Conservation (phyloP, 805 yeast species). For the Candida stauntonica region DNA sequence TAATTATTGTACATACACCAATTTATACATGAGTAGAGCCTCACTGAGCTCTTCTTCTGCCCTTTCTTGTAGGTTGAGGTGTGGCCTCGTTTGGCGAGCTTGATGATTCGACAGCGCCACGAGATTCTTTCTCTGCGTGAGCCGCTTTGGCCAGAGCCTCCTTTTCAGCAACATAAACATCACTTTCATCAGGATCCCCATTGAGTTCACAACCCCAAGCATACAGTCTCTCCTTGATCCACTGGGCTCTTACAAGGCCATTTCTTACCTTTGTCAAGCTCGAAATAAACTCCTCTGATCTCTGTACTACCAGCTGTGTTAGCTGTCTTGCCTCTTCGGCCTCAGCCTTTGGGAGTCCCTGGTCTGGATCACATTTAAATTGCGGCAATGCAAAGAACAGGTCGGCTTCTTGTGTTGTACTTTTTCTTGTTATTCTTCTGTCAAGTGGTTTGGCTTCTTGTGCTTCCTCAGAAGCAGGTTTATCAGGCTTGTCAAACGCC, state of each 20-base stretch:
- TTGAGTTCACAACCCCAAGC: conserved; percentile 87
- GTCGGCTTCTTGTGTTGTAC: conserved; percentile 37
- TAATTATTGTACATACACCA: too few relatives aligned
- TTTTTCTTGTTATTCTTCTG: conserved; percentile 29
- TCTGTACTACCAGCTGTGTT: conserved; percentile 74
- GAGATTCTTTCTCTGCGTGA: conserved; percentile 18
- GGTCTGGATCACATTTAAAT: conserved; percentile 38
- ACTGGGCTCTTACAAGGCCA: conserved; percentile 74
- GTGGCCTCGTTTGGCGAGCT: conserved; percentile 8
- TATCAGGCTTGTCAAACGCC: conserved; percentile 42
- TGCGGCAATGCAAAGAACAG: conserved; percentile 67
- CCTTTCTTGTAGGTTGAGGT: conserved; percentile 18
- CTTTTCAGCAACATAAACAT: conserved; percentile 31
- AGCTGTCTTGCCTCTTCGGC: conserved; percentile 71
- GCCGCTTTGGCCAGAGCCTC: conserved; percentile 23
- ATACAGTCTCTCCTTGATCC: conserved; percentile 62
- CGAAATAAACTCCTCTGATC: conserved; percentile 81
- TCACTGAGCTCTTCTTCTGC: conserved; percentile 18
- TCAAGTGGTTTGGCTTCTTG: conserved; percentile 16
- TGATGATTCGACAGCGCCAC: conserved; percentile 10
- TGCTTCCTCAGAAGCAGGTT: conserved; percentile 11
- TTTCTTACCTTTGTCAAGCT: conserved; percentile 69
- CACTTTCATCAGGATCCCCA: conserved; percentile 51
- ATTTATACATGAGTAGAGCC: background rate
- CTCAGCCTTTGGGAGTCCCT: conserved; percentile 47